Percentiles rank a stretch among this genome's conserved stretches.
phyloP scores from a whole-genome alignment of 164 flowering plant species.

The Magnolia kwangsiensis region DNA sequence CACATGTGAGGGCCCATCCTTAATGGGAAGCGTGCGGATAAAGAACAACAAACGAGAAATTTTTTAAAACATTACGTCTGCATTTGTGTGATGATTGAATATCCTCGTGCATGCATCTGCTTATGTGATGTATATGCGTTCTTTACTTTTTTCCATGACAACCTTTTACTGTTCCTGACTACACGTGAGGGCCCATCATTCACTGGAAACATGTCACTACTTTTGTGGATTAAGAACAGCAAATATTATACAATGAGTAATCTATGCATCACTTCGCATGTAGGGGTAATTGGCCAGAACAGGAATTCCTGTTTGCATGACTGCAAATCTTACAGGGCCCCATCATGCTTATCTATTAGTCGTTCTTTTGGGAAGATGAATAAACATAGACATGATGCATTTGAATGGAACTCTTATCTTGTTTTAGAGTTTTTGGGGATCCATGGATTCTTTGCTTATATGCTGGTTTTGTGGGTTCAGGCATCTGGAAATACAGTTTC shows the following conservation, averaged over 20 bases:
- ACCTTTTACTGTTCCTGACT: background rate
- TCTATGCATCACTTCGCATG: background rate
- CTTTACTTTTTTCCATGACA: background rate
- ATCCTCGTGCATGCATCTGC: background rate
- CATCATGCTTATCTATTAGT: no score
- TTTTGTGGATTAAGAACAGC: background rate
- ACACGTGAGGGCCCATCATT: background rate
- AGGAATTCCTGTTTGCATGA: background rate
- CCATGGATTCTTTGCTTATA: background rate
- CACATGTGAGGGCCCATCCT: background rate
- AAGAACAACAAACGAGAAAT: background rate
- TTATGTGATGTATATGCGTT: background rate
- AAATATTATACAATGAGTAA: background rate
- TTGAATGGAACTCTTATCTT: no score
- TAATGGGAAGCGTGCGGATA: background rate
- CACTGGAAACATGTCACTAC: background rate
- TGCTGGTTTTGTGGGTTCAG: constrained; percentile 26
- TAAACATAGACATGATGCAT: no score
- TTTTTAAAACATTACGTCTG: background rate
- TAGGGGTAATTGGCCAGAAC: background rate
- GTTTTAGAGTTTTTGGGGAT: background rate
- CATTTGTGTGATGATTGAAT: background rate
- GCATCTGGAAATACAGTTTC: constrained; percentile 66
- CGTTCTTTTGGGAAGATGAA: no score
- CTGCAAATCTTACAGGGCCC: no score